phyloP scores from a whole-genome alignment of 768 basidiomycete species.

The Leucocoprinus birnbaumii region DNA sequence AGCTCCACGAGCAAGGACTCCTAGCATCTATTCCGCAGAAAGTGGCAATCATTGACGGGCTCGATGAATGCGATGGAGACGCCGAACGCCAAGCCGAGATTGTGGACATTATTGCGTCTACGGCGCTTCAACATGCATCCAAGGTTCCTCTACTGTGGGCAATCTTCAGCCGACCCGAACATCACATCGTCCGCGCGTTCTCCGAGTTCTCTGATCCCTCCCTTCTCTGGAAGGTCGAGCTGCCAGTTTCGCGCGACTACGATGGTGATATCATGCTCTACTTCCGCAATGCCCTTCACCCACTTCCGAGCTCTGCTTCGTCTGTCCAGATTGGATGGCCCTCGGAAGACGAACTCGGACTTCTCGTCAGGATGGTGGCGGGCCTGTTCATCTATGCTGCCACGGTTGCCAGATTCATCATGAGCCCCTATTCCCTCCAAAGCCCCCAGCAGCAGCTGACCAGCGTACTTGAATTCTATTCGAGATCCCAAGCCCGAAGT shows the following conservation, averaged over 20 bases:
- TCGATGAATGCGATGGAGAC: too few species aligned
- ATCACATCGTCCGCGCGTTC: conserved; percentile 3
- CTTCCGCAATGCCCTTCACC: background rate
- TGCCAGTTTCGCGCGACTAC: conserved; percentile 7
- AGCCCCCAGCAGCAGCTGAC: background rate
- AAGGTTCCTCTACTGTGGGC: background rate
- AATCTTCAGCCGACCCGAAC: conserved; percentile 14
- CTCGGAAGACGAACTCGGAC: background rate
- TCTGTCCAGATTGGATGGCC: conserved; percentile 10
- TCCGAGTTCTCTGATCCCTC: background rate
- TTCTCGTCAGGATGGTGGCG: conserved; percentile 1
- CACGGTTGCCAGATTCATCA: conserved; percentile 9
- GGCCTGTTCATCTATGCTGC: conserved; percentile 6
- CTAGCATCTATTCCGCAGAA: too few species aligned
- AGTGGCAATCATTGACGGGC: too few species aligned
- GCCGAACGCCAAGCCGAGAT: too few species aligned
- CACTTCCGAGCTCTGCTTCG: background rate
- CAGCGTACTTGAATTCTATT: too few species aligned
- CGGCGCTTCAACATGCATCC: too few species aligned
- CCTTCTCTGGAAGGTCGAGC: background rate
- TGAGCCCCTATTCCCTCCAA: background rate
- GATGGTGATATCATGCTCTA: conserved; percentile 7
- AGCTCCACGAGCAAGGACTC: too few species aligned
- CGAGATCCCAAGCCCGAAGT: too few species aligned
- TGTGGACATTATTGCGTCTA: too few species aligned